These are phyloP conservation scores for Steccherinum ochraceum DNA, from an alignment of 768 basidiomycete genomes.

Conservation along the genomic window DNA sequence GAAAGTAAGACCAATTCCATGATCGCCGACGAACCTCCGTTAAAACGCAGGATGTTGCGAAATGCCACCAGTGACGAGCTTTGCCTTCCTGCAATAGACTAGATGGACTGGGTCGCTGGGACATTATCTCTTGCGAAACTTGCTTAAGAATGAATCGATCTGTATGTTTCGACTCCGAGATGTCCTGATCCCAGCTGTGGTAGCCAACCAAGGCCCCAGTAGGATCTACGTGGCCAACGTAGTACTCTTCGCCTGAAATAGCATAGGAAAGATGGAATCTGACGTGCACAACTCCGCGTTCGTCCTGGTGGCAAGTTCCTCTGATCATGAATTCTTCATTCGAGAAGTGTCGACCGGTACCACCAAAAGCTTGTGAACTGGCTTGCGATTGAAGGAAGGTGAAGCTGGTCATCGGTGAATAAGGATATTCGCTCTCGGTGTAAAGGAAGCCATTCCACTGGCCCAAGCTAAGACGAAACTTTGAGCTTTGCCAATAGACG, in stretches of 20 bases:
- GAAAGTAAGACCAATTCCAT: conserved; percentile 28
- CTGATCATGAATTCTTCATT: too few species aligned
- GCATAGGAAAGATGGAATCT: not conserved
- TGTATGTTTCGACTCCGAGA: not conserved
- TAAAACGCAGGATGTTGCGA: conserved; percentile 21
- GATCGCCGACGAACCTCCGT: conserved; percentile 16
- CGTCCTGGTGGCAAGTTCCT: conserved; percentile 9
- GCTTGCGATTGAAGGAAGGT: not conserved
- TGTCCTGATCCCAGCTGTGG: not conserved
- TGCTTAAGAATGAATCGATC: conserved; percentile 20
- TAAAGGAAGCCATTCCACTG: conserved; percentile 12
- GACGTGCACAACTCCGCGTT: conserved; percentile 1
- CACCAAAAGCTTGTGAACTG: too few species aligned
- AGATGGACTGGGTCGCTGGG: conserved; percentile 21
- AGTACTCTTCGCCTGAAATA: not conserved
- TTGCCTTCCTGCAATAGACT: conserved; percentile 15
- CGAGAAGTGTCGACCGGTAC: too few species aligned
- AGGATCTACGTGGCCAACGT: not conserved
- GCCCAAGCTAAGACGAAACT: not conserved
- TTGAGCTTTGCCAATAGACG: too few species aligned
- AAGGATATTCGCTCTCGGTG: conserved; percentile 5
- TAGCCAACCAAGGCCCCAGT: not conserved
- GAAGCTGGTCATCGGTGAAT: conserved; percentile 10
- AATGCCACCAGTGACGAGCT: conserved; percentile 25
- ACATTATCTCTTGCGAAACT: conserved; percentile 21